Evolutionary conservation across 2,329 filamentous ascomycete genomes (phyloP).

Genomic region (Coccinonectria pachysandricola): DNA sequence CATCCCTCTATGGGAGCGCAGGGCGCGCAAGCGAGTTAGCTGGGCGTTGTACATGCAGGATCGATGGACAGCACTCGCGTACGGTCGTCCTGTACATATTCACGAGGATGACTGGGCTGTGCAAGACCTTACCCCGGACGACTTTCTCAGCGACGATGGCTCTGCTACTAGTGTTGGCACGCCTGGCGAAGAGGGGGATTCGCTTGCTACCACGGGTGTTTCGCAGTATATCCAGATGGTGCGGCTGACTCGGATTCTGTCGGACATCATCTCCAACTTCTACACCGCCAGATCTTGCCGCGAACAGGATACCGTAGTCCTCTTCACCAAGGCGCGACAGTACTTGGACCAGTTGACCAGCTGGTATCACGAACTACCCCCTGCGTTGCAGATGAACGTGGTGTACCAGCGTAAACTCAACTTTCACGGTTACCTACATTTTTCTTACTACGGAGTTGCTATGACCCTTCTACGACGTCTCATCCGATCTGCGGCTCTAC

Average conservation of each 20-base stretch:
- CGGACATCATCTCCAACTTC: conserved; percentile 34
- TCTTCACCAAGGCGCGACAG: conserved; percentile 37
- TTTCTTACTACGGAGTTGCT: conserved; percentile 36
- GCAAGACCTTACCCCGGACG: conserved; percentile 16
- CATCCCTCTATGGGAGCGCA: conserved; percentile 47
- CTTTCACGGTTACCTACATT: conserved; percentile 30
- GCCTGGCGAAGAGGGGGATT: conserved; percentile 20
- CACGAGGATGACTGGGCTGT: conserved; percentile 23
- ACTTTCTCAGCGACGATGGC: conserved; percentile 19
- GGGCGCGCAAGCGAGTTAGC: conserved; percentile 43
- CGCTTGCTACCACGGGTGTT: conserved; percentile 25
- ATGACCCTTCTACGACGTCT: conserved; percentile 36
- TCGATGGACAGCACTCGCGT: conserved; percentile 35
- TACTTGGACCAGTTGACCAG: conserved; percentile 36
- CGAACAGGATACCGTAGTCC: conserved; percentile 22
- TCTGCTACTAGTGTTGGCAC: conserved; percentile 4
- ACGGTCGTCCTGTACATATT: conserved; percentile 20
- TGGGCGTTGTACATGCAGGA: conserved; percentile 55
- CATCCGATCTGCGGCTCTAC: conserved; percentile 24
- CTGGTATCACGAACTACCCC: conserved; percentile 35
- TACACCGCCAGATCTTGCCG: conserved; percentile 26
- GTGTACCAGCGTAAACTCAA: conserved; percentile 31
- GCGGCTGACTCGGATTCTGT: conserved; percentile 34
- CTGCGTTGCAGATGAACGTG: conserved; percentile 33
- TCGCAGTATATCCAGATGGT: conserved; percentile 37